Evolutionary conservation across 306 rosid species (phyloP), one percentile per base, ranked within the genome.

Genomic region (Acacia confusa): DNA sequence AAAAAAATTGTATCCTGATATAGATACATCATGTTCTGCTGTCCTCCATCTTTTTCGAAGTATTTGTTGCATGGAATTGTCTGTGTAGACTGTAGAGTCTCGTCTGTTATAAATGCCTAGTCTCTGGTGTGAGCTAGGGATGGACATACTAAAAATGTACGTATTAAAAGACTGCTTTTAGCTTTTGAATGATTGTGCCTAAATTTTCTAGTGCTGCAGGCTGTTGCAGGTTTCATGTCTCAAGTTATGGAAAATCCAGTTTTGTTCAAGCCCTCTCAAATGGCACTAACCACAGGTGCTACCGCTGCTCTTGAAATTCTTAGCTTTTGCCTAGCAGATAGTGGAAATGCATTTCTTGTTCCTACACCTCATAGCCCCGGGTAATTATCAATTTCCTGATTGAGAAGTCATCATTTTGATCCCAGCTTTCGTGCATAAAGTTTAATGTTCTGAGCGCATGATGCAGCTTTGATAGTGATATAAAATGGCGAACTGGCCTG

Each of bases 311-410:
- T 90, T 48, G 99, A 95, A 82, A 93, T 91, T 34, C 94, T 95
- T 79, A 85, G 92, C 92, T 95, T 93, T 85, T 95, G 99, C 87
- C 82, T 95, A 34, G 98, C 98, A 17, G 99, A 95, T 84, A 25
- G 86, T 48, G 97, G 98, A 87, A 90, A 92, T 70, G 93, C 94
- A 50, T 93, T 95, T 90, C 98, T 95, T 75, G 97, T 92, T 79
- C 99, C 99, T 20, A 89, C 99, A 4, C 99, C 99, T 60, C 89
- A 88, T 79, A 82, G 90, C 84, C 97, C 96, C 8, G 82, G 96
- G 99, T 95, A 91, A 84, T 55, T 53, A 40, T 78, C 80, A 61
- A 27, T 78, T 82, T 77, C 61, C 71, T 72, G 38, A 41, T 81
- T 73, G 28, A 41, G 24, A 78, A 77, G 3, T 85, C 78, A 38